Evolutionary conservation across 768 basidiomycete genomes (phyloP).

Genomic region (Auricularia auricula-judae): DNA sequence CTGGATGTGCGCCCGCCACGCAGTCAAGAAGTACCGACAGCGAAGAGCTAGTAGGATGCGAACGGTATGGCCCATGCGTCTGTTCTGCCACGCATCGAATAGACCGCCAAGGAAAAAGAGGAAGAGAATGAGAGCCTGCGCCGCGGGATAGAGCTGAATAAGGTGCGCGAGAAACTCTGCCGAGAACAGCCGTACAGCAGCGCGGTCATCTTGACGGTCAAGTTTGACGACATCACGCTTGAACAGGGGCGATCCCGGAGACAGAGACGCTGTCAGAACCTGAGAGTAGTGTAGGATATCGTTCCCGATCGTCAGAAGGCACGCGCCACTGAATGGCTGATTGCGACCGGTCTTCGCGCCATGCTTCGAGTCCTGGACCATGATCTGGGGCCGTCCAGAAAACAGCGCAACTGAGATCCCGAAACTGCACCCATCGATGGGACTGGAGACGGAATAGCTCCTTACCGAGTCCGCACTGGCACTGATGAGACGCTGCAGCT

Average conservation of each 20-base stretch:
- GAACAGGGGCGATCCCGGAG: slow-evolving; percentile 14
- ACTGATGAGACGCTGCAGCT: slow-evolving; percentile 13
- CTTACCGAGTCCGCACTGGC: neutral
- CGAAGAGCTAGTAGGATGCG: slow-evolving; percentile 15
- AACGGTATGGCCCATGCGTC: slow-evolving; percentile 13
- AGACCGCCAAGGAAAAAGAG: slow-evolving; percentile 26
- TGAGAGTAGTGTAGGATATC: slow-evolving; percentile 11
- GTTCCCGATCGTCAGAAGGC: slow-evolving; percentile 15
- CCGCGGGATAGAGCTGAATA: slow-evolving; percentile 16
- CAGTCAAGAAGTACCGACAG: slow-evolving; percentile 14
- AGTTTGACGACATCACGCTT: slow-evolving; percentile 26
- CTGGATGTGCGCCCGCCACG: slow-evolving; percentile 15
- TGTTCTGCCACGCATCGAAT: slow-evolving; percentile 19
- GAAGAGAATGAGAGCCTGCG: slow-evolving; percentile 21
- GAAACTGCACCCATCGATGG: no score
- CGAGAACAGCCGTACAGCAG: slow-evolving; percentile 30
- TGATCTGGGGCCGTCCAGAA: slow-evolving; percentile 1
- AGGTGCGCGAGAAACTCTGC: slow-evolving; percentile 19
- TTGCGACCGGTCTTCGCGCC: slow-evolving; percentile 24
- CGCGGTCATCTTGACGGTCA: slow-evolving; percentile 35
- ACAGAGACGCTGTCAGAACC: slow-evolving; percentile 3
- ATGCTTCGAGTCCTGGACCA: slow-evolving; percentile 28
- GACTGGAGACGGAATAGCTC: no score
- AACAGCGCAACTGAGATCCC: no score
- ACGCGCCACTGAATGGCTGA: slow-evolving; percentile 24